Evolutionary conservation across 257 asterid species (phyloP).

Genomic region (Ophiorrhiza pumila): DNA sequence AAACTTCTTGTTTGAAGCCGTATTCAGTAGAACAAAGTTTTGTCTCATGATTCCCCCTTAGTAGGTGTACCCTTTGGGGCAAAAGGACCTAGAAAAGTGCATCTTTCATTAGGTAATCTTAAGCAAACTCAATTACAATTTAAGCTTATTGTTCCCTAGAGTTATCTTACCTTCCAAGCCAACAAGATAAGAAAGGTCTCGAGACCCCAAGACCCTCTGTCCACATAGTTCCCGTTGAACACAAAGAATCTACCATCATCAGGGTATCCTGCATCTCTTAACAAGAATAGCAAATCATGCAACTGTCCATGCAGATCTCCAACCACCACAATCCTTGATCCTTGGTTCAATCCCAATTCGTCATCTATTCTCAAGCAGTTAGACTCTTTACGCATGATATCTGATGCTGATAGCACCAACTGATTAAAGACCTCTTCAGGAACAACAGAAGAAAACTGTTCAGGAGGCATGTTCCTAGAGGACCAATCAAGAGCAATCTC

Average conservation of each 20-base stretch:
- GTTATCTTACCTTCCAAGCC: constrained; percentile 85
- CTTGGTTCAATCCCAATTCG: constrained; percentile 27
- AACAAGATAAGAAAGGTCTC: constrained; percentile 74
- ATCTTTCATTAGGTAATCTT: not conserved
- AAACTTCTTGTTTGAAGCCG: constrained; percentile 92
- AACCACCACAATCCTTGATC: constrained; percentile 69
- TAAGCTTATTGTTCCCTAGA: not conserved
- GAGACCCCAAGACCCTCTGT: constrained; percentile 98
- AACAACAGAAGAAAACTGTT: constrained; percentile 63
- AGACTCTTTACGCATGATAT: constrained; percentile 81
- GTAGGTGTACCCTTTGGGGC: constrained; percentile 77
- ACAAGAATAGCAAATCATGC: constrained; percentile 77
- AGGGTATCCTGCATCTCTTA: constrained; percentile 75
- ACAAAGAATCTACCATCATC: constrained; percentile 70
- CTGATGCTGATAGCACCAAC: constrained; percentile 67
- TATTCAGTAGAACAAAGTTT: constrained; percentile 88
- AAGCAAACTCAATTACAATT: not conserved
- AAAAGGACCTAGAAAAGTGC: constrained; percentile 59
- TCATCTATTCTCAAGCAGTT: constrained; percentile 70
- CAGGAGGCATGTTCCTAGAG: constrained; percentile 56
- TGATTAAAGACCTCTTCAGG: constrained; percentile 76
- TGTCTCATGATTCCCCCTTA: constrained; percentile 96
- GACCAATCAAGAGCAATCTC: constrained; percentile 78
- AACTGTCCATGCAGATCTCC: constrained; percentile 96
- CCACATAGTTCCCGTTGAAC: constrained; percentile 94